phyloP scores from a whole-genome alignment of 352 stramenopile genomes.

The Phytopythium aichiense region DNA sequence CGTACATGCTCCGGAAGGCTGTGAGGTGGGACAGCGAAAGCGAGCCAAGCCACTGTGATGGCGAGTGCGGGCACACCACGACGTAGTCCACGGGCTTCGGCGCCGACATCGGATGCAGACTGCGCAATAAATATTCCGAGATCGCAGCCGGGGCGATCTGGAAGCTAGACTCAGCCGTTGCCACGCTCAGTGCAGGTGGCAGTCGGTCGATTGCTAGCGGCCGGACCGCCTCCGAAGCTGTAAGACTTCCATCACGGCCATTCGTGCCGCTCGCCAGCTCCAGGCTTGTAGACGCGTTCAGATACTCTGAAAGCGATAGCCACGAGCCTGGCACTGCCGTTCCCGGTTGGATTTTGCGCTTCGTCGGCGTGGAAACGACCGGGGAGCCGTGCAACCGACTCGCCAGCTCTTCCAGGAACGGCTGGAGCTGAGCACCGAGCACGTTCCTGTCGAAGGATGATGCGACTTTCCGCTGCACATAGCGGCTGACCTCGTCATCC shows the following conservation, averaged over 20 bases:
- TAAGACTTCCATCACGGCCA: not conserved
- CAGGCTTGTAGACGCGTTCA: not conserved
- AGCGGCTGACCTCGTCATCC: constrained; percentile 6
- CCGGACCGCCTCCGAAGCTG: not conserved
- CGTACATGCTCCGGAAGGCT: constrained; percentile 65
- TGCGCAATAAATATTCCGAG: constrained; percentile 73
- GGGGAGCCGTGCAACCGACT: not conserved
- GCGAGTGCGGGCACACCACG: constrained; percentile 67
- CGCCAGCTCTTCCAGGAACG: constrained; percentile 1
- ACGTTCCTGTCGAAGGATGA: constrained; percentile 16
- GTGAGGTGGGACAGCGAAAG: constrained; percentile 70
- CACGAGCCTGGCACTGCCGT: not conserved
- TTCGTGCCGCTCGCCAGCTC: not conserved
- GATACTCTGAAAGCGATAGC: not conserved
- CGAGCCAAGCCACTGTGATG: constrained; percentile 63
- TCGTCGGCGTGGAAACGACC: not conserved
- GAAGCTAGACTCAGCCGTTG: constrained; percentile 48
- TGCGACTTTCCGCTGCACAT: constrained; percentile 20
- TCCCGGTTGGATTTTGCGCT: not conserved
- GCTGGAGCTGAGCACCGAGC: constrained; percentile 11
- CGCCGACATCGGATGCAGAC: constrained; percentile 56
- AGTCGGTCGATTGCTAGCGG: not conserved
- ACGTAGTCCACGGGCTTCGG: constrained; percentile 72
- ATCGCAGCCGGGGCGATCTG: constrained; percentile 48
- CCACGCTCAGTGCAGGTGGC: constrained; percentile 35